These are phyloP conservation scores for Penicillium sp. DNA, from an alignment of 2,329 filamentous ascomycete genomes.

Conservation along the genomic window DNA sequence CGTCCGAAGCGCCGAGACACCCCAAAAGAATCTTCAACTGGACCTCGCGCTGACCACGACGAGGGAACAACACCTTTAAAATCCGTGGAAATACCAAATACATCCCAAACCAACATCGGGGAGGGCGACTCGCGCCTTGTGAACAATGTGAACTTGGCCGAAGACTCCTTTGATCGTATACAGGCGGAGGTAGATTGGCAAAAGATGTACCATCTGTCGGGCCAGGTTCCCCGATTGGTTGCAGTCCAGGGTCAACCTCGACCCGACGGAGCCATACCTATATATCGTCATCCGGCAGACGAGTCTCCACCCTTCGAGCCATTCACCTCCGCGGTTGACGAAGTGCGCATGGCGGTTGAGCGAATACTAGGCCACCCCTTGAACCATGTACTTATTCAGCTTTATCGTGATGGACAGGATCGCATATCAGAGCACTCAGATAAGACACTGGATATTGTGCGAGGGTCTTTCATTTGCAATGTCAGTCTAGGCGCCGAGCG, in stretches of 20 bases:
- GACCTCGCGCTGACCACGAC: not conserved
- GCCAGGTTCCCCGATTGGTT: constrained; percentile 86
- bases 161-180: constrained; percentile 66
- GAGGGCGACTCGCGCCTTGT: constrained; percentile 79
- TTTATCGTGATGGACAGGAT: constrained; percentile 85
- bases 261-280: constrained; percentile 68
- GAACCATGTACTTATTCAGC: constrained; percentile 90
- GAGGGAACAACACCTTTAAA: not conserved
- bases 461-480: constrained; percentile 81
- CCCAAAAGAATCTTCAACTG: constrained; percentile 9
- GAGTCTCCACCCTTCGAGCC: constrained; percentile 74
- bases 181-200: constrained; percentile 80
- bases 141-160: constrained; percentile 63
- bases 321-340: constrained; percentile 71
- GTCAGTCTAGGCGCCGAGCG: constrained; percentile 89
- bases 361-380: constrained; percentile 71
- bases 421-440: constrained; percentile 97
- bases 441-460: constrained; percentile 88
- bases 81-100: not conserved
- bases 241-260: constrained; percentile 77
- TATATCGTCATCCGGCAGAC: constrained; percentile 95
- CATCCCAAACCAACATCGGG: constrained; percentile 53
- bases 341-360: constrained; percentile 69
- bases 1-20: constrained; percentile 28
- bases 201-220: constrained; percentile 87